Percentiles rank a stretch among this genome's conserved stretches.
phyloP scores from a whole-genome alignment of 208 protist species.

The Naegleria gruberi region DNA sequence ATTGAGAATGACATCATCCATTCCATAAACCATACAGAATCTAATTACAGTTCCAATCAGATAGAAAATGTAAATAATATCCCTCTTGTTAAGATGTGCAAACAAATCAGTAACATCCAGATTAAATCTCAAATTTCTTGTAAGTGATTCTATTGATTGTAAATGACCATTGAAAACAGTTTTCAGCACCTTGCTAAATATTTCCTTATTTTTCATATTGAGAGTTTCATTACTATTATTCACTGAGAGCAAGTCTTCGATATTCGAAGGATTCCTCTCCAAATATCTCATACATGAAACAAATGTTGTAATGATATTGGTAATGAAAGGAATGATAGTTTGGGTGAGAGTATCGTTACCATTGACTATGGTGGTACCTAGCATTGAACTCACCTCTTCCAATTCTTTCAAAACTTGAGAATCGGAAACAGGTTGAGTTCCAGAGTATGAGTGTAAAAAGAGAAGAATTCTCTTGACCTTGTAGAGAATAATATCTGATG shows the following conservation, averaged over 20 bases:
- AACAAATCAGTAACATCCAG: not conserved
- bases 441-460: not conserved
- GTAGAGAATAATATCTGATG: not conserved
- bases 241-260: not conserved
- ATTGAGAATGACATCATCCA: not conserved
- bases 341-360: not conserved
- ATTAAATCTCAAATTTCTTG: not conserved
- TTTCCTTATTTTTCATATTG: not conserved
- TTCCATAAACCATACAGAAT: not conserved
- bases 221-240: not conserved
- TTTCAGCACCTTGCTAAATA: not conserved
- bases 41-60: not conserved
- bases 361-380: not conserved
- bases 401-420: not conserved
- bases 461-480: not conserved
- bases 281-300: not conserved
- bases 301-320: not conserved
- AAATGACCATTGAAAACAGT: not conserved
- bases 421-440: not conserved
- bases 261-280: not conserved
- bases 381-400: not conserved
- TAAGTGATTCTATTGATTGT: not conserved
- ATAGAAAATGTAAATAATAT: not conserved
- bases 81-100: not conserved
- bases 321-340: not conserved